These are phyloP conservation scores for Cucumis melo DNA, from an alignment of 306 rosid species.

Conservation along the genomic window DNA sequence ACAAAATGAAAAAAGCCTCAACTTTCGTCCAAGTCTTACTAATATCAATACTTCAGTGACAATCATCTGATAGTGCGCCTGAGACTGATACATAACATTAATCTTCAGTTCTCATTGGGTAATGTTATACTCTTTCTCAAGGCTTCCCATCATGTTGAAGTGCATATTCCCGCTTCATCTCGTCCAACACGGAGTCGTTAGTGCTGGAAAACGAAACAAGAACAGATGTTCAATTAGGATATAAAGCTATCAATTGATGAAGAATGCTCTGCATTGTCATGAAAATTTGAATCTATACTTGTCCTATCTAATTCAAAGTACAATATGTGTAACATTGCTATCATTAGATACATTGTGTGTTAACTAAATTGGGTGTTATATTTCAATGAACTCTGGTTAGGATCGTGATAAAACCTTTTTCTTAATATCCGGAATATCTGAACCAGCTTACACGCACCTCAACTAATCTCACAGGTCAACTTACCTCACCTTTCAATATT, in stretches of 20 bases:
- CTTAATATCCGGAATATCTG: too few species aligned
- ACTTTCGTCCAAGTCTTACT: neutral
- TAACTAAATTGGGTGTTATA: neutral
- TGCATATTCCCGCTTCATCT: slow-evolving; percentile 5
- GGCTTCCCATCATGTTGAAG: neutral
- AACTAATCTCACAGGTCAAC: too few species aligned
- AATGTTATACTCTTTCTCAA: neutral
- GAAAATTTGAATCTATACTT: neutral
- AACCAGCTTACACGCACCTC: too few species aligned
- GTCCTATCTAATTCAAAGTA: neutral
- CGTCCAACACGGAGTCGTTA: neutral
- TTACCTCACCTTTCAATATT: too few species aligned
- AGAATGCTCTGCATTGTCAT: neutral
- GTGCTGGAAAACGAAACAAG: neutral
- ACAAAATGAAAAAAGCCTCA: neutral
- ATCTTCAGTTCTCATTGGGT: neutral
- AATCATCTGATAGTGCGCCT: neutral
- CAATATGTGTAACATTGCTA: neutral
- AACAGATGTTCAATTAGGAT: neutral
- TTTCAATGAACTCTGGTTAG: neutral
- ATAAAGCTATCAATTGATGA: neutral
- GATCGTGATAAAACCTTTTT: neutral
- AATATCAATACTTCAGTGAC: neutral
- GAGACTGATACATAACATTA: neutral
- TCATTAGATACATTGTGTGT: neutral